A percentile compares a stretch with the other conserved stretches of the same genome.
Conservation (phyloP, 495 filamentous ascomycete genomes). For the Tirmania nivea region DNA sequence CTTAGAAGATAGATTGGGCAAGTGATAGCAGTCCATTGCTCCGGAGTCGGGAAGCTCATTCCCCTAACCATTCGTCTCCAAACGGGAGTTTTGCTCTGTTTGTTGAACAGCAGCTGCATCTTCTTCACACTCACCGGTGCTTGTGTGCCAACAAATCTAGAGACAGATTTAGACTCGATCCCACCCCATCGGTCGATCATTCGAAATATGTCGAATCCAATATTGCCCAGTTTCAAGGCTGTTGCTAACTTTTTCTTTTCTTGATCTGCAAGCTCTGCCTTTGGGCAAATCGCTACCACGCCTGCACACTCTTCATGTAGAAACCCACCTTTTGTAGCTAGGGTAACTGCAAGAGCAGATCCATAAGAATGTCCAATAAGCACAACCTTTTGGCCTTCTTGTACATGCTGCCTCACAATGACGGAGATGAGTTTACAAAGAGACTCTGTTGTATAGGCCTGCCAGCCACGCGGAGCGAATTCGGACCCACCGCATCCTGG, state of each 20-base stretch:
- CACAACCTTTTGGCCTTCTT: conserved; percentile 50
- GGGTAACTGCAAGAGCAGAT: conserved; percentile 48
- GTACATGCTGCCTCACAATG: conserved; percentile 46
- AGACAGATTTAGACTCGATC: conserved; percentile 51
- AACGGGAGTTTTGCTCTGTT: conserved; percentile 55
- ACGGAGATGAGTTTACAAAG: conserved; percentile 50
- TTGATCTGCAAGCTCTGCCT: conserved; percentile 36
- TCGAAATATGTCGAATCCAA: conserved; percentile 57
- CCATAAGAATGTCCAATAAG: conserved; percentile 80
- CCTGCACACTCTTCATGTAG: conserved; percentile 47
- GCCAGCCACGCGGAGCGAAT: conserved; percentile 48
- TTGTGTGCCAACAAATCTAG: conserved; percentile 50
- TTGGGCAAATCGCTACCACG: conserved; percentile 59
- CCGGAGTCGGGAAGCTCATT: conserved; percentile 32
- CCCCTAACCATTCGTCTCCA: conserved; percentile 73
- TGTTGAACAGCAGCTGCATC: conserved; percentile 65
- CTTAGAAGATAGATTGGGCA: conserved; percentile 58
- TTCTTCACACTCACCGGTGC: conserved; percentile 54
- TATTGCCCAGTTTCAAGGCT: conserved; percentile 42
- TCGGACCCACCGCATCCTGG: conserved; percentile 69
- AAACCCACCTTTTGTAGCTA: conserved; percentile 37
- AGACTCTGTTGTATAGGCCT: conserved; percentile 56
- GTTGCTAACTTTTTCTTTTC: conserved; percentile 30
- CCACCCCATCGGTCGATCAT: conserved; percentile 68
- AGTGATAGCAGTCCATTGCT: conserved; percentile 50